Conservation (phyloP, 2,329 filamentous ascomycete species). For the Lachnellula willkommii region DNA sequence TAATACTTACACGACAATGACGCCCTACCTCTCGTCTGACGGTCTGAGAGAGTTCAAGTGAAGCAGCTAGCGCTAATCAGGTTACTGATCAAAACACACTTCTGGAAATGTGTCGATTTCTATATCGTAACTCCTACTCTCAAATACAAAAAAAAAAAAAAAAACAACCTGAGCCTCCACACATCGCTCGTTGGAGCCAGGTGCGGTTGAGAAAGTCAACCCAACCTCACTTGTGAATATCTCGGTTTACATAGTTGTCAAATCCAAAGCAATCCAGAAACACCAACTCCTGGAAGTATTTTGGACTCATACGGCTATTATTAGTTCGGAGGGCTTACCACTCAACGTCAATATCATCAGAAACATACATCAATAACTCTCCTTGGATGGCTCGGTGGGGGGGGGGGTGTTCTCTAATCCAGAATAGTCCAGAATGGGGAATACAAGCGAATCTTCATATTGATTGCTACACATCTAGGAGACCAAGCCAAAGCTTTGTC, state of each 20-base stretch:
- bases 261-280: conserved; percentile 16
- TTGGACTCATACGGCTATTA: conserved; percentile 23
- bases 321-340: conserved; percentile 25
- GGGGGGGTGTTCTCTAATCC: conserved; percentile 17
- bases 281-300: neutral
- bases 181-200: conserved; percentile 24
- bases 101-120: neutral
- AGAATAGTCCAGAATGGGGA: too few relatives aligned
- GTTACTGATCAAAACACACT: too few relatives aligned
- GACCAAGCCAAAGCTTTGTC: too few relatives aligned
- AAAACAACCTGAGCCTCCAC: conserved; percentile 14
- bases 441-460: too few relatives aligned
- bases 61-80: too few relatives aligned
- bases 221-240: conserved; percentile 14
- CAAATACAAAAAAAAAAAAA: conserved; percentile 2
- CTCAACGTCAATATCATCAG: conserved; percentile 20
- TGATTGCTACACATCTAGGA: too few relatives aligned
- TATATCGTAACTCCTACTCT: conserved; percentile 20
- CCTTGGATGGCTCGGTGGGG: conserved; percentile 10
- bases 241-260: conserved; percentile 25
- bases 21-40: too few relatives aligned
- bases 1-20: too few relatives aligned
- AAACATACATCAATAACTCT: conserved; percentile 18
- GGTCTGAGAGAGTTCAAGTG: too few relatives aligned
- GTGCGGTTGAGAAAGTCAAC: conserved; percentile 12